Base-by-base conservation (phyloP, 495 filamentous ascomycete genomes). In the Trichoderma reesei region DNA sequence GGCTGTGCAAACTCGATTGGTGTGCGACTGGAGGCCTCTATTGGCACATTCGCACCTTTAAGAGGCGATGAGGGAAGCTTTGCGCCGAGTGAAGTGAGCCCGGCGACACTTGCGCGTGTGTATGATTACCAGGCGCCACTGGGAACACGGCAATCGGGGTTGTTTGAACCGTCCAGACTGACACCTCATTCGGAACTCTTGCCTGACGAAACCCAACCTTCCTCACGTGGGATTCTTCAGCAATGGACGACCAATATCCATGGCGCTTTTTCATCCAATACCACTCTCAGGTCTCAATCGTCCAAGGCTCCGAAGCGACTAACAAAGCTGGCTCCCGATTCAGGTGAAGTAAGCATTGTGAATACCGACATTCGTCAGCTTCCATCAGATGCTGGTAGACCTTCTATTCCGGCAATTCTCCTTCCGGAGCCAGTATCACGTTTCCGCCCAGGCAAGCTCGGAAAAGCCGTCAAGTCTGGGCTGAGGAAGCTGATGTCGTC, bases 391-490 rank as follows among this genome's bases (percentile, higher is more conserved):
- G 41, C n/a, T 5, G 10, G n/a, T 6, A 39, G 46, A 13, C 1
- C 16, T 3, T 13, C 5, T 11, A 9, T 18, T 42, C 4, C 11
- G 14, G 13, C 14, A n/a, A 7, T 37, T 38, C 14, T 26, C 37
- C 10, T 31, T 59, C 9, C 18, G 26, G 51, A 56, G 5, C 34
- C 51, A 31, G 26, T 14, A 11, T 14, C 26, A 9, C 51, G 31
- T 33, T 56, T 56, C 11, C 20, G 26, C 4, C 41, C 54, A 26
- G 48, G n/a, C 3, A 65, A 46, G 54, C 10, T 65, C 1, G 63
- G 54, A 44, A 65, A 65, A 33, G 63, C 63, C 9, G 54, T 65
- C 13, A 65, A 44, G 41, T 33, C 26, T n/a, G 18, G 63, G 18
- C 31, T 65, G 5, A 65, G 16, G 4, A 65, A 65, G 10, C 26